Evolutionary conservation across 78 protist species (phyloP), one percentile per base, ranked within the genome.

Genomic region (Dictyostelium brefeldianum): DNA sequence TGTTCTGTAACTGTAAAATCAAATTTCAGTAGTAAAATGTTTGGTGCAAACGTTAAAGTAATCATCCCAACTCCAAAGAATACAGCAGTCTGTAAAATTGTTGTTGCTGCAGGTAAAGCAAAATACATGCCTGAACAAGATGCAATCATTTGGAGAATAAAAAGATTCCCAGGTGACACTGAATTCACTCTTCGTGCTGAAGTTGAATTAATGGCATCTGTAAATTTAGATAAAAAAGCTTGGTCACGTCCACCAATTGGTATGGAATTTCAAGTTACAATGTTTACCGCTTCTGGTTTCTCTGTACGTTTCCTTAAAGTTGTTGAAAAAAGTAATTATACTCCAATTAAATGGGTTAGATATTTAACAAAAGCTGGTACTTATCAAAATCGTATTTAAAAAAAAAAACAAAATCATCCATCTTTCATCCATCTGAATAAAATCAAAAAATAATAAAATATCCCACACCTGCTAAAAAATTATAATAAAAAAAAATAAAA

Each of bases 331-430:
- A 81, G 82, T 36, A 70, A 79, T 92, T 98, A 98, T 96, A 74
- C 95, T 70, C 96, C 99, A 64, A 70, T 94, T 81, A 98, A 98
- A 81, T 99, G 99, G 99, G 99, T 99, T 64, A 97, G 99, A 46
- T 99, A 99, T 91, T 53, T 98, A 81, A 95, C 99, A 27, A 81
- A 85, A 75, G 98, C 97, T 50, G 99, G 99, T n/a, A 70, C 83
- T 15, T 98, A 97, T 89, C 98, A 96, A 78, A 50, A 70, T 75
- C 95, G 99, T 31, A 83, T 96, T 48, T 97, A 94, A 78, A 59
- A 59, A 22, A 59, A 59, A 59, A 22, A 29, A 29, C 25, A 11
- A 46, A 83, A 51, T 36, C 2, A 36, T 36, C 2, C 43, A 36
- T 36, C 43, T 36, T 1, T 36, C 43, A 36, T 36, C 2, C n/a